A percentile compares a stretch with the other conserved stretches of the same genome.
These are phyloP conservation scores for Vaccinium darrowii DNA, from an alignment of 148 eudicot genomes.

Conservation along the genomic window DNA sequence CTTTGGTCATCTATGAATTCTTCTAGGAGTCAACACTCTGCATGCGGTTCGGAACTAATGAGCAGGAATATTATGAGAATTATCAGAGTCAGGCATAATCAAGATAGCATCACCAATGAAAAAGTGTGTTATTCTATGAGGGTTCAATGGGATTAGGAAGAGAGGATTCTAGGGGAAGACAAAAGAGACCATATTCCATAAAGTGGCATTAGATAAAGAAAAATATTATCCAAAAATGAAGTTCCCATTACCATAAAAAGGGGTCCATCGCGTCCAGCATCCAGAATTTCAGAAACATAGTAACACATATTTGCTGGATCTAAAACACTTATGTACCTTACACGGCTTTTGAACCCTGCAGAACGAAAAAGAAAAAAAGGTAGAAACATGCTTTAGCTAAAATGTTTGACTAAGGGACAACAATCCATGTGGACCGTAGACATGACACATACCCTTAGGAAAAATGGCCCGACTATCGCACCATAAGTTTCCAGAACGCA, in stretches of 20 bases:
- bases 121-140: not conserved
- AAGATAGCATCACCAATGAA: not conserved
- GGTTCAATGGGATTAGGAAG: not conserved
- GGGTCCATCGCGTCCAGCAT: constrained; percentile 78
- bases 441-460: constrained; percentile 66
- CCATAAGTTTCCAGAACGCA: constrained; percentile 71
- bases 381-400: constrained; percentile 8
- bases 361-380: not conserved
- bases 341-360: constrained; percentile 89
- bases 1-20: constrained; percentile 4
- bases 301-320: constrained; percentile 76
- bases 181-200: not conserved
- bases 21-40: not conserved
- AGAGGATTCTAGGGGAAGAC: not conserved
- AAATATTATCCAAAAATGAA: not conserved
- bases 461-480: constrained; percentile 78
- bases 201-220: not conserved
- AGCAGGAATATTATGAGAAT: not conserved
- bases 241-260: constrained; percentile 75
- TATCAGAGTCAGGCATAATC: not conserved
- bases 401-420: not conserved
- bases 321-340: constrained; percentile 60
- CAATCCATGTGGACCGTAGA: constrained; percentile 5
- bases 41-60: not conserved
- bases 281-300: constrained; percentile 81